Base-by-base conservation (phyloP, 2,329 filamentous ascomycete species). In the Pyrenochaeta sp. region DNA sequence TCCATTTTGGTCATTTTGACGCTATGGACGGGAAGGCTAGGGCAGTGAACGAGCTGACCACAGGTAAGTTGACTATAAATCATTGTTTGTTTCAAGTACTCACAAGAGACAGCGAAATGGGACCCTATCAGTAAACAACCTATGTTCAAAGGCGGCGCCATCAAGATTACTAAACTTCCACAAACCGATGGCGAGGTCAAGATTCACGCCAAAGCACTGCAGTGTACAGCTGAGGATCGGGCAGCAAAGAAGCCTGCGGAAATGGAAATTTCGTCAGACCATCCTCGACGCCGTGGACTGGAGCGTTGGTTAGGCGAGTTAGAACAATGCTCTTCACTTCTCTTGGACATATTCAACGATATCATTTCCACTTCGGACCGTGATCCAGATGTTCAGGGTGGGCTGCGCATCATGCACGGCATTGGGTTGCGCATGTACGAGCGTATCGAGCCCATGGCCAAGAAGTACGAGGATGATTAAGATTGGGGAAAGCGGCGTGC, bases 1-100 rank as follows among this genome's bases (percentile, higher is more conserved):
- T 54, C 40, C 51, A 54, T 27, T 54, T 54, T n/a, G 51, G 51
- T 3, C 49, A 54, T 23, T 54, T 54, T 15, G 51, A 54, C 20
- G 21, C 35, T n/a, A 10, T 6, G 14, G 51, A 42, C 12, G 35
- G 51, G 27, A 54, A 49, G 41, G 51, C 51, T 4, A 41, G 41
- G 10, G 45, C 51, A 18, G 51, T 45, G 14, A 54, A 54, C 21
- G 45, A 54, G 35, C 18, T 49, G 20, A 54, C 51, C 10, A 54
- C 51, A 35, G 50, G 44, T 27, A 5, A 27, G 23, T 27, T 27
- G n/a, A 27, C 23, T 9, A 27, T 52, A 43, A 48, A 14, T 10
- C 20, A 37, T 32, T 4, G 9, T 23, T 23, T 17, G 15, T n/a
- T 17, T 15, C 35, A 42, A 35, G 45, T 20, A 52, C 23, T 36